Conservation (phyloP, 495 filamentous ascomycete genomes). For the Penicillium subrubescens region DNA sequence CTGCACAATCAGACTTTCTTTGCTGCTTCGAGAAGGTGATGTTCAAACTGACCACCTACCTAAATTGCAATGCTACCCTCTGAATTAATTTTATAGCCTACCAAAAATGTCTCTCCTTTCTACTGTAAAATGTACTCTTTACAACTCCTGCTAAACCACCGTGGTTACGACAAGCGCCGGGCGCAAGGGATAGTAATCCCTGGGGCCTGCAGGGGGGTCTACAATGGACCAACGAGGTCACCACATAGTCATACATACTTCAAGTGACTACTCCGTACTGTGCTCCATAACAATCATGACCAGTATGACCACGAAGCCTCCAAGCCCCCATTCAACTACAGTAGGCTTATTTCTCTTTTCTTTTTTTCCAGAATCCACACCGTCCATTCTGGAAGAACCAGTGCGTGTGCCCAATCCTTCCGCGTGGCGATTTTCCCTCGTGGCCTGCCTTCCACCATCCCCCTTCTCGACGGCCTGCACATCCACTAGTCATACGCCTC, state of each 20-base stretch:
- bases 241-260: not conserved
- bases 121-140: too few relatives aligned
- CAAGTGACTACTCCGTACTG: not conserved
- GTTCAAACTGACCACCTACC: not conserved
- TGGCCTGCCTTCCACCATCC: not conserved
- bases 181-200: slow-evolving; percentile 5
- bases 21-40: not conserved
- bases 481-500: not conserved
- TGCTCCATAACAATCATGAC: not conserved
- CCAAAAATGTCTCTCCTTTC: not conserved
- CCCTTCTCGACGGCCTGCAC: not conserved
- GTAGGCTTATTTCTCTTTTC: not conserved
- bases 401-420: slow-evolving; percentile 5
- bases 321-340: not conserved
- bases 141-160: not conserved
- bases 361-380: not conserved
- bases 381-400: slow-evolving; percentile 1
- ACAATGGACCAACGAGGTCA: not conserved
- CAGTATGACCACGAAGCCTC: not conserved
- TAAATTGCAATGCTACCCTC: not conserved
- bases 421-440: slow-evolving; percentile 17
- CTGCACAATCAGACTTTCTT: not conserved
- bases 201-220: not conserved
- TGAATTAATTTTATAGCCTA: too few relatives aligned
- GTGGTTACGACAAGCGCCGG: slow-evolving; percentile 8